These are phyloP conservation scores for Tulasnella sp. DNA, from an alignment of 768 basidiomycete species.

Conservation along the genomic window DNA sequence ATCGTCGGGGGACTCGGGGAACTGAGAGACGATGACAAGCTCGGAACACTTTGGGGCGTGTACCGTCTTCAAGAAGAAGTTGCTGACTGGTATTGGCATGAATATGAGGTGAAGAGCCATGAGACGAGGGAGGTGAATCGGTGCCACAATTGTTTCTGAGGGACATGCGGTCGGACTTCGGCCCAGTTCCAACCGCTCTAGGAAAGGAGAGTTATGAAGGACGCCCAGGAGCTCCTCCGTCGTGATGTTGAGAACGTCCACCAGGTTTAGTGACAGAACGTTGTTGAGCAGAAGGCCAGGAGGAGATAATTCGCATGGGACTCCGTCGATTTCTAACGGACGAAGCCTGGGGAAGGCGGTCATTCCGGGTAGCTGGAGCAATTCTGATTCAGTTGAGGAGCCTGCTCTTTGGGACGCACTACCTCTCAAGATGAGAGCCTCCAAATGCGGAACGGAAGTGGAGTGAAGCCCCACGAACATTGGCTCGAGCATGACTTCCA, in stretches of 20 bases:
- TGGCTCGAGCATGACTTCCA: not conserved
- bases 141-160: not conserved
- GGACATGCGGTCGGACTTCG: not conserved
- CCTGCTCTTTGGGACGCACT: not conserved
- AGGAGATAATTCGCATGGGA: not conserved
- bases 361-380: not conserved
- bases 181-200: not conserved
- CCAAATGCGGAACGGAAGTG: not conserved
- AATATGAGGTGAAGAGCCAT: not conserved
- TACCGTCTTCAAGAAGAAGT: not conserved
- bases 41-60: not conserved
- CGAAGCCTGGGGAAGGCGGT: not conserved
- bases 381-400: not conserved
- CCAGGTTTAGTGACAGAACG: not conserved
- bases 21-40: not conserved
- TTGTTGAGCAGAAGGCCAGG: not conserved
- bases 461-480: not conserved
- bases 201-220: not conserved
- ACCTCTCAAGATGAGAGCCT: not conserved
- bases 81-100: not conserved
- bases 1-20: not conserved
- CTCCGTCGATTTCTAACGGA: not conserved
- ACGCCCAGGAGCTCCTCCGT: not conserved
- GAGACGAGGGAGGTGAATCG: not conserved
- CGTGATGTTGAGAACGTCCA: not conserved